Evolutionary conservation across 768 basidiomycete species (phyloP), one percentile per base, ranked within the genome.

Genomic region (Artomyces pyxidatus): DNA sequence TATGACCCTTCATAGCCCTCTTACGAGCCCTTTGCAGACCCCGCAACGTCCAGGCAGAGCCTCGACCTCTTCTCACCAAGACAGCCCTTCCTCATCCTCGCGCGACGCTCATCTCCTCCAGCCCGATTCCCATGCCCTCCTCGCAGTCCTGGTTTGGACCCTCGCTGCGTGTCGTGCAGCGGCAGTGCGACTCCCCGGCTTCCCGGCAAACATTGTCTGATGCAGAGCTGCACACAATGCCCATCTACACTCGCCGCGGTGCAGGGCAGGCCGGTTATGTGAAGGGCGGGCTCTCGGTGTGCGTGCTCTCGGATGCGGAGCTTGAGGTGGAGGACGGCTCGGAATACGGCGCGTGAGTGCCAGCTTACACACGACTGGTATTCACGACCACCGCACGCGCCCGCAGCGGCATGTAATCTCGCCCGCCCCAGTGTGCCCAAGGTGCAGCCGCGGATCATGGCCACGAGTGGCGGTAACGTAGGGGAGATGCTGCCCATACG

Each of bases 181-280:
- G n/a, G n/a, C 48, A 42, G 46, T 38, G 49, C 38, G 55, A 56
- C 3, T 49, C 48, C 16, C 55, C 49, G 17, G 55, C 52, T 46
- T 52, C 41, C 45, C 54, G 16, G 55, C 55, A 5, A 55, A 44
- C 46, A 27, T 56, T 45, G 22, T 56, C 14, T 52, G 54, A 45
- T 48, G 25, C 22, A 52, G 55, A 30, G 45, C 29, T 2, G 41
- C 39, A 14, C 53, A 49, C 52, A 29, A 53, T 56, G 52, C 55
- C 52, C 5, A n/a, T 25, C 11, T 51, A 51, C 46, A 37, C 42
- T 16, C 47, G 45, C 3, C 51, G 51, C 4, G 16, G 12, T 14
- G 27, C 42, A 10, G 23, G 42, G 16, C 11, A 12, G 0, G 41
- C 32, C 16, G 52, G 52, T 6, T 56, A 56, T 14, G 52, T 54